Base-by-base conservation (phyloP, 495 filamentous ascomycete species). In the Zalerion maritima region DNA sequence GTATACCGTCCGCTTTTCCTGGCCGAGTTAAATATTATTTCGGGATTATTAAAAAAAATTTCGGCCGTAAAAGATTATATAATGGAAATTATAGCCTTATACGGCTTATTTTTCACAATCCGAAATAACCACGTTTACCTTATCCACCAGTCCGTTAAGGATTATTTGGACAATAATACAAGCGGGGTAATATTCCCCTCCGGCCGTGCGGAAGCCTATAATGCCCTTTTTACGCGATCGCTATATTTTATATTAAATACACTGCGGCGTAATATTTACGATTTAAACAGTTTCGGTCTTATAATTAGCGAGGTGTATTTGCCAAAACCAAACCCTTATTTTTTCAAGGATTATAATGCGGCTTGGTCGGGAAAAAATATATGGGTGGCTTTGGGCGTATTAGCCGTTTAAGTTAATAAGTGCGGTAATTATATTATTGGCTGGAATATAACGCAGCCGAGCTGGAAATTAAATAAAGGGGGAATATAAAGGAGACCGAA, bases 101-200 rank as follows among this genome's bases (percentile, higher is more conserved):
- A 50, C 22, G 53, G 44, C 15, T 55, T 51, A 18, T 50, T 55
- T 32, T 32, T 55, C 1, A 46, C 35, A 1, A 12, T 55, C 8
- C 45, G 45, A 8, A 30, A 51, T 8, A 11, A 39, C 10, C 40
- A 18, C 1, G 37, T 64, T 17, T 41, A 34, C 18, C 43, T 61
- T 12, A 36, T 64, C 9, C 54, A 64, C 40, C 55, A 60, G 36
- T 64, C 60, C 6, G 58, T 44, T 6, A 55, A 54, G 19, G 57
- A 63, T 18, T 61, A 43, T 36, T 31, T 63, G 2, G 10, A 31
- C 8, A 18, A 23, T 12, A 15, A 28, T 8, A 27, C 17, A n/a
- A n/a, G n/a, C n/a, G n/a, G n/a, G 19, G 19, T 31, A 15, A 29
- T 52, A 14, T 44, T 45, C 27, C 38, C 39, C 18, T 18, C 20